A percentile compares a stretch with the other conserved stretches of the same genome.
phyloP scores from a whole-genome alignment of 1,139 yeast genomes.

The Taphrina pruni region DNA sequence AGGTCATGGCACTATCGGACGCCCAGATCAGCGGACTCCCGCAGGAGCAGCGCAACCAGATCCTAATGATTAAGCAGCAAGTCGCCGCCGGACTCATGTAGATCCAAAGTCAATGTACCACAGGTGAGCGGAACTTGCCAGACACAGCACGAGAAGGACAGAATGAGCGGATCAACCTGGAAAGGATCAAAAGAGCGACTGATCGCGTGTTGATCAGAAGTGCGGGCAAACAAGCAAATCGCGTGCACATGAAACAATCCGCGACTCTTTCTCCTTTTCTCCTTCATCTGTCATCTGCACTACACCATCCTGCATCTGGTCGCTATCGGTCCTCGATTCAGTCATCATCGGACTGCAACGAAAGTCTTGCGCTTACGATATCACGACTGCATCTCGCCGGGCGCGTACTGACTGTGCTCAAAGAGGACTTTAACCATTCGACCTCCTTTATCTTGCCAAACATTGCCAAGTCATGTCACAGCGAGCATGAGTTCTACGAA shows the following conservation, averaged over 20 bases:
- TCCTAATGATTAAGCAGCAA: conserved; percentile 44
- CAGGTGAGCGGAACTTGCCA: no score
- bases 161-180: no score
- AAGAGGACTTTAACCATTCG: neutral
- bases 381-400: no score
- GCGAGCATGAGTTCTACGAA: neutral
- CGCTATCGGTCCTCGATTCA: no score
- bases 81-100: conserved; percentile 28
- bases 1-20: conserved; percentile 64
- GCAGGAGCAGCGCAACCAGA: conserved; percentile 58
- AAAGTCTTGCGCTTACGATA: conserved; percentile 1
- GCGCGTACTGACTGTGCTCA: no score
- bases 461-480: neutral
- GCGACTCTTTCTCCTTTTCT: neutral
- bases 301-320: neutral
- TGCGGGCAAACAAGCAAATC: no score
- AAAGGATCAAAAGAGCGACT: no score
- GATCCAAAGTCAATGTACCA: neutral
- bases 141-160: no score
- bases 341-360: no score
- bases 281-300: neutral
- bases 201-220: no score
- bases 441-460: neutral
- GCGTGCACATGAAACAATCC: no score
- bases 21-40: conserved; percentile 68